phyloP scores from a whole-genome alignment of 495 filamentous ascomycete genomes.

The Penicillium steckii region DNA sequence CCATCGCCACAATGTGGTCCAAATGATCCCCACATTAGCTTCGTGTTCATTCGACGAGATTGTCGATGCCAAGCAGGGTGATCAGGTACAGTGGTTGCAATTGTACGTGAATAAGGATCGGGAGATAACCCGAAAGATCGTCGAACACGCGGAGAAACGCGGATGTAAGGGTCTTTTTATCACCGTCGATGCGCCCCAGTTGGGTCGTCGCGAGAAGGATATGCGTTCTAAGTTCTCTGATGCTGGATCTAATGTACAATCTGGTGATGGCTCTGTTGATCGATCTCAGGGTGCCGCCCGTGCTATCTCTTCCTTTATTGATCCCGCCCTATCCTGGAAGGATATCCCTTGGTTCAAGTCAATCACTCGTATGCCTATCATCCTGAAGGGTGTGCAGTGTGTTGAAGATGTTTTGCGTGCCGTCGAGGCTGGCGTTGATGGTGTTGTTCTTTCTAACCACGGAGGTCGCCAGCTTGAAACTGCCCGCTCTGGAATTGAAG shows the following conservation, averaged over 20 bases:
- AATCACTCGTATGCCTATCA: slow-evolving; percentile 94
- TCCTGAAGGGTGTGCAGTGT: slow-evolving; percentile 94
- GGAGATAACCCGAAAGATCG: slow-evolving; percentile 83
- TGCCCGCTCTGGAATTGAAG: slow-evolving; percentile 84
- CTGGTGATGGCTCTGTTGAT: slow-evolving; percentile 65
- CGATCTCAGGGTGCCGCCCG: slow-evolving; percentile 87
- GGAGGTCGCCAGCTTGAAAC: slow-evolving; percentile 97
- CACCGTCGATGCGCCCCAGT: slow-evolving; percentile 95
- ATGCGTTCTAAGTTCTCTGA: slow-evolving; percentile 95
- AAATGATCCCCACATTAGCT: slow-evolving; percentile 98
- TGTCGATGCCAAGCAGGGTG: slow-evolving; percentile 73
- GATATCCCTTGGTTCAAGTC: slow-evolving; percentile 93
- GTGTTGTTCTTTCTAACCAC: slow-evolving; percentile 95
- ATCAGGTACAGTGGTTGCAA: slow-evolving; percentile 95
- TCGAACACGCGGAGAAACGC: slow-evolving; percentile 85
- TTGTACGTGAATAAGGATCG: slow-evolving; percentile 98
- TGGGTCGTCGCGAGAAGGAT: slow-evolving; percentile 90
- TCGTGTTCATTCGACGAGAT: slow-evolving; percentile 98
- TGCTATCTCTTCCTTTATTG: slow-evolving; percentile 93
- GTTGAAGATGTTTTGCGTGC: slow-evolving; percentile 92
- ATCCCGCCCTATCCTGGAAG: slow-evolving; percentile 84
- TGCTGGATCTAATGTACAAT: slow-evolving; percentile 79
- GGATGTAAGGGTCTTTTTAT: slow-evolving; percentile 98
- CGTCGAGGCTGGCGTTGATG: slow-evolving; percentile 79
- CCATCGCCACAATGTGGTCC: slow-evolving; percentile 79